phyloP scores from a whole-genome alignment of 2,329 filamentous ascomycete species.

The Fusarium illudens region DNA sequence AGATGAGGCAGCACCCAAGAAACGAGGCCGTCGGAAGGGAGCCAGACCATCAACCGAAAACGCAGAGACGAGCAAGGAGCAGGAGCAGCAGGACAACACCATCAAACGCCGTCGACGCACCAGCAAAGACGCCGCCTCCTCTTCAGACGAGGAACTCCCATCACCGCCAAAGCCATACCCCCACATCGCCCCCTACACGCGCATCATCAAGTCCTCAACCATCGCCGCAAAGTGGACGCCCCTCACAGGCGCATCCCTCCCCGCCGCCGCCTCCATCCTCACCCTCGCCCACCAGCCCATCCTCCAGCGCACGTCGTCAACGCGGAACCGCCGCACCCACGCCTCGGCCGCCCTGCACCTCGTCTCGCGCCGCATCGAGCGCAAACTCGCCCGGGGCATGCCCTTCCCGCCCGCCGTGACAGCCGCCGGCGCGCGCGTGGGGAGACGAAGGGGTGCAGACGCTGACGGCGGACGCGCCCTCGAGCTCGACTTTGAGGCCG shows the following conservation, averaged over 20 bases:
- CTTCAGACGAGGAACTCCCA: conserved; percentile 30
- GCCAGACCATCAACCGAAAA: conserved; percentile 7
- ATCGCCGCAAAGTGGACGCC: conserved; percentile 75
- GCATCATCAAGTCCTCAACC: conserved; percentile 65
- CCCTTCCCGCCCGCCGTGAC: conserved; percentile 69
- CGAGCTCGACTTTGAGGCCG: conserved; percentile 72
- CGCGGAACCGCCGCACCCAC: conserved; percentile 59
- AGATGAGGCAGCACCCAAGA: conserved; percentile 19
- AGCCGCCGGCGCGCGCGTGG: conserved; percentile 29
- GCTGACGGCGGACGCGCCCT: conserved; percentile 58
- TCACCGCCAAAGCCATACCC: conserved; percentile 54
- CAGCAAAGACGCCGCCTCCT: conserved; percentile 27
- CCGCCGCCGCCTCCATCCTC: conserved; percentile 64
- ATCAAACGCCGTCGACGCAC: conserved; percentile 30
- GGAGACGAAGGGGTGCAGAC: conserved; percentile 24
- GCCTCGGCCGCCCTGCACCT: conserved; percentile 64
- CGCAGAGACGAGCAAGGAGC: neutral
- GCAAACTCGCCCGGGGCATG: conserved; percentile 66
- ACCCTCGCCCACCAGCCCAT: conserved; percentile 68
- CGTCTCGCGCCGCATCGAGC: conserved; percentile 63
- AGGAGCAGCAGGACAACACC: conserved; percentile 3
- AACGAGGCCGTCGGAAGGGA: conserved; percentile 20
- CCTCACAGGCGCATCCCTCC: conserved; percentile 63
- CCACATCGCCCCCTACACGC: conserved; percentile 60
- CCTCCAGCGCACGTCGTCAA: conserved; percentile 62